These are phyloP conservation scores for Corinectria fuckeliana DNA, from an alignment of 2,329 filamentous ascomycete species.

Conservation along the genomic window DNA sequence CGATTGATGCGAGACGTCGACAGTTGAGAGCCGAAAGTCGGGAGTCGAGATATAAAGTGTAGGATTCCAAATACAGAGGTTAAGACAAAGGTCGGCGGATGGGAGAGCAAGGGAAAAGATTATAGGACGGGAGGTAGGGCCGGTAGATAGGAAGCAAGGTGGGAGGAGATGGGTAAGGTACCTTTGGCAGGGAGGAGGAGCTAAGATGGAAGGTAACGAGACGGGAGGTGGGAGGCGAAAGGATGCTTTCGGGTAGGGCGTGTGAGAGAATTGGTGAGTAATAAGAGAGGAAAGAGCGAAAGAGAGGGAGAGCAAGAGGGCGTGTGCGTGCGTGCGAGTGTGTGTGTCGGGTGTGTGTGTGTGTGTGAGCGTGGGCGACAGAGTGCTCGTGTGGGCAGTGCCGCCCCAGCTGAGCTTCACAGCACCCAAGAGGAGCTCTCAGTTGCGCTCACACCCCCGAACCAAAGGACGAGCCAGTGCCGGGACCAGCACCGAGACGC, in stretches of 20 bases:
- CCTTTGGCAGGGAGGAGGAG: slow-evolving; percentile 24
- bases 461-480: slow-evolving; percentile 7
- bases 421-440: slow-evolving; percentile 16
- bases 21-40: slow-evolving; percentile 12
- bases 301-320: slow-evolving; percentile 15
- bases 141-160: slow-evolving; percentile 21
- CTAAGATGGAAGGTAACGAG: slow-evolving; percentile 25
- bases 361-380: slow-evolving; percentile 5
- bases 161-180: slow-evolving; percentile 20
- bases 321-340: slow-evolving; percentile 8
- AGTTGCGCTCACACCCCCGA: slow-evolving; percentile 16
- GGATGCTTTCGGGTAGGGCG: slow-evolving; percentile 37
- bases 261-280: slow-evolving; percentile 32
- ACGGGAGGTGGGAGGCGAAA: slow-evolving; percentile 39
- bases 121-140: slow-evolving; percentile 21
- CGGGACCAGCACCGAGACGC: slow-evolving; percentile 10
- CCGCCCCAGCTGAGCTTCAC: slow-evolving; percentile 20
- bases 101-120: slow-evolving; percentile 17
- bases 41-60: slow-evolving; percentile 2
- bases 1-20: slow-evolving; percentile 16
- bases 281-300: slow-evolving; percentile 12
- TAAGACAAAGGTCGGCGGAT: slow-evolving; percentile 14
- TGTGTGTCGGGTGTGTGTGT: slow-evolving; percentile 1
- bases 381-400: slow-evolving; percentile 10
- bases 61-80: background rate